These are phyloP conservation scores for Erodium moschatum DNA, from an alignment of 441 rosid species.

Conservation along the genomic window DNA sequence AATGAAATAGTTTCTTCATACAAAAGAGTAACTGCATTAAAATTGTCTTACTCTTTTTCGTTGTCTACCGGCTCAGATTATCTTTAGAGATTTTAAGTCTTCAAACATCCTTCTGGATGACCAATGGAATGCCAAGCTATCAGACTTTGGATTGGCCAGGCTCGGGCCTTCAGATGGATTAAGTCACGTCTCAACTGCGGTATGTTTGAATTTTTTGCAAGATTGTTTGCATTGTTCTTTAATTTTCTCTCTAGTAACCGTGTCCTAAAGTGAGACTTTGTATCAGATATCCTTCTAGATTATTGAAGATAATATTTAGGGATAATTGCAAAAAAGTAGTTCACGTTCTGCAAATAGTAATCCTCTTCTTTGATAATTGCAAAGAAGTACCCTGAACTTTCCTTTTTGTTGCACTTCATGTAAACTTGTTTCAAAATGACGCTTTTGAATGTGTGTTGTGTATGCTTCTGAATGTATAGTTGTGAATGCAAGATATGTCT, in stretches of 20 bases:
- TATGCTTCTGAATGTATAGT: too few species aligned
- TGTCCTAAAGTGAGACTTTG: not conserved
- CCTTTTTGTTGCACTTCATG: too few species aligned
- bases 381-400: too few species aligned
- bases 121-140: slow-evolving; percentile 83
- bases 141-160: slow-evolving; percentile 91
- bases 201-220: slow-evolving; percentile 24
- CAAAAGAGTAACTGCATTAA: not conserved
- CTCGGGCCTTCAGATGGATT: slow-evolving; percentile 80
- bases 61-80: slow-evolving; percentile 41
- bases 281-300: not conserved
- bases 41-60: not conserved
- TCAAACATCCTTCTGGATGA: slow-evolving; percentile 82
- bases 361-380: too few species aligned
- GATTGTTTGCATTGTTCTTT: not conserved
- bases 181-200: slow-evolving; percentile 87
- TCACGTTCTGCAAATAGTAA: too few species aligned
- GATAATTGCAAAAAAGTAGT: too few species aligned
- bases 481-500: too few species aligned
- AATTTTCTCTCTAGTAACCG: not conserved
- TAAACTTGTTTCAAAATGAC: too few species aligned
- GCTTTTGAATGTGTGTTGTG: too few species aligned
- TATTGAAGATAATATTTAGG: too few species aligned
- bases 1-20: not conserved
- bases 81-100: slow-evolving; percentile 84